phyloP scores from a whole-genome alignment of 177 flowering plant genomes.

The Vitis hybrid region DNA sequence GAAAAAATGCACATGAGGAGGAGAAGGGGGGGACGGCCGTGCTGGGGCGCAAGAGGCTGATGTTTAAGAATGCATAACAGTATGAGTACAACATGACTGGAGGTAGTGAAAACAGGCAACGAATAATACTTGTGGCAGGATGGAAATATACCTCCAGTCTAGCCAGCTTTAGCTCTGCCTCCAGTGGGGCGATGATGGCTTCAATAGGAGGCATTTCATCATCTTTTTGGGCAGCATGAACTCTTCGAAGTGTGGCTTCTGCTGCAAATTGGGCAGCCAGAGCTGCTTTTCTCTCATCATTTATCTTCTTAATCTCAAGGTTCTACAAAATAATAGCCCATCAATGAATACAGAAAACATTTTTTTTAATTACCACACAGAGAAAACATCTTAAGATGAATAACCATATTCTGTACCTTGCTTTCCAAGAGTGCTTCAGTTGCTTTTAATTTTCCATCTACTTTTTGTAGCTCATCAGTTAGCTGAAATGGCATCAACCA shows the following conservation, averaged over 20 bases:
- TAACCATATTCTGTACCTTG: conserved; percentile 35
- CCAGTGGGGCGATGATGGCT: conserved; percentile 72
- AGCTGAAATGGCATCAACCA: conserved; percentile 35
- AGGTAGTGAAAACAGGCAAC: not conserved
- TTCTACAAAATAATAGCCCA: conserved; percentile 33
- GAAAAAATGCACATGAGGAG: not conserved
- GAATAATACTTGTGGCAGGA: not conserved
- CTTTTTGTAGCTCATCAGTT: conserved; percentile 56
- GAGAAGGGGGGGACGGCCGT: too few species aligned
- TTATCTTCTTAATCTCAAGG: conserved; percentile 71
- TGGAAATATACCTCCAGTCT: conserved; percentile 47
- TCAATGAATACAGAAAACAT: conserved; percentile 3
- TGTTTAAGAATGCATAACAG: not conserved
- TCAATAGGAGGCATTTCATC: conserved; percentile 88
- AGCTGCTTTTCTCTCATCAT: conserved; percentile 72
- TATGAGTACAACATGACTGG: too few species aligned
- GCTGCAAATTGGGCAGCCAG: conserved; percentile 83
- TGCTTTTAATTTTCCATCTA: conserved; percentile 57
- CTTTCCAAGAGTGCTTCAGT: conserved; percentile 59
- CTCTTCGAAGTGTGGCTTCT: conserved; percentile 77
- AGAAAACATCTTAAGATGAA: not conserved
- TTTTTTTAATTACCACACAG: not conserved
- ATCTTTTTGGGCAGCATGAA: conserved; percentile 78
- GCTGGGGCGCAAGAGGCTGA: not conserved
- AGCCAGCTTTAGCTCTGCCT: conserved; percentile 74